These are phyloP conservation scores for Thecaphora frezii DNA, from an alignment of 1,284 basidiomycete genomes.

Conservation along the genomic window DNA sequence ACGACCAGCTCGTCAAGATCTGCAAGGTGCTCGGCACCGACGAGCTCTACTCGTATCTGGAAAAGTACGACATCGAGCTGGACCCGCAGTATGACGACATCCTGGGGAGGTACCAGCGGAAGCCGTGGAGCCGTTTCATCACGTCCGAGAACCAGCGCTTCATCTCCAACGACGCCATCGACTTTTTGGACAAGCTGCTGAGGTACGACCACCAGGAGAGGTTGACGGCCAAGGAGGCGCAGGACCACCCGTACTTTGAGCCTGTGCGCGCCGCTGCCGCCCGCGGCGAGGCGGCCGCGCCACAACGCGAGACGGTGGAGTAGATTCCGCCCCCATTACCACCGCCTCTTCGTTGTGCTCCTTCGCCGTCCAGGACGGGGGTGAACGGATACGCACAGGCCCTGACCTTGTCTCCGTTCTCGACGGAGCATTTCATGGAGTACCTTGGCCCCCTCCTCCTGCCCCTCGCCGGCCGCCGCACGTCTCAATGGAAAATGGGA, in stretches of 20 bases:
- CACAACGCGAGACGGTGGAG: too few species aligned
- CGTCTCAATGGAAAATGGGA: too few species aligned
- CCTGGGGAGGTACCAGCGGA: slow-evolving; percentile 71
- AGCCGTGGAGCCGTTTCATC: slow-evolving; percentile 69
- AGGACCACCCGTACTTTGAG: slow-evolving; percentile 55
- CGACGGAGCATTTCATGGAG: too few species aligned
- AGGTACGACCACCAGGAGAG: slow-evolving; percentile 96
- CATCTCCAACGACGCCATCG: slow-evolving; percentile 75
- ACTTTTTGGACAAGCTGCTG: slow-evolving; percentile 92
- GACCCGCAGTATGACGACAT: slow-evolving; percentile 60
- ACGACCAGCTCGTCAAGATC: slow-evolving; percentile 97
- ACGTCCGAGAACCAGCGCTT: slow-evolving; percentile 84
- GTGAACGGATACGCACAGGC: too few species aligned
- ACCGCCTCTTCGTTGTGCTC: too few species aligned
- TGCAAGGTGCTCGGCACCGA: slow-evolving; percentile 96
- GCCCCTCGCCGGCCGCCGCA: too few species aligned
- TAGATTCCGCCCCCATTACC: too few species aligned
- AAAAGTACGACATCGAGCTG: slow-evolving; percentile 69
- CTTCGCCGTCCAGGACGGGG: too few species aligned
- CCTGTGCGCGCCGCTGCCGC: slow-evolving; percentile 42
- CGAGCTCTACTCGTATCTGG: slow-evolving; percentile 73
- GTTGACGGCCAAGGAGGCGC: slow-evolving; percentile 72
- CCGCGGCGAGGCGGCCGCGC: slow-evolving; percentile 33
- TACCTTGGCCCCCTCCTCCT: too few species aligned
- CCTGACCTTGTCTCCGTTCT: too few species aligned